Evolutionary conservation across 1,139 yeast species (phyloP).

Genomic region (Candida pseudoviswanathii): DNA sequence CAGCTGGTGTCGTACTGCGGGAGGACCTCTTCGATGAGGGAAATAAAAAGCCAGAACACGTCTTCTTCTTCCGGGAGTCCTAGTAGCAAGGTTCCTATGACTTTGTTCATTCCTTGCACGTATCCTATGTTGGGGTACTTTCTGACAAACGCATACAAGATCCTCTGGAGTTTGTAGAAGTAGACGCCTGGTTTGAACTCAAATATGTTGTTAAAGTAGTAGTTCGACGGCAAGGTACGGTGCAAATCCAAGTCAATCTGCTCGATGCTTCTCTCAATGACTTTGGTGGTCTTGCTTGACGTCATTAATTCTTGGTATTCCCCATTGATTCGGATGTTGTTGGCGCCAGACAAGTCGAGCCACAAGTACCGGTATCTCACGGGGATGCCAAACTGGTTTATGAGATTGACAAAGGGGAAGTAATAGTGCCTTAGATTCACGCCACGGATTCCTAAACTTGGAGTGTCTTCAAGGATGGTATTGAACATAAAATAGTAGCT

Average conservation of each 20-base stretch:
- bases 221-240: constrained; percentile 59
- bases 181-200: constrained; percentile 57
- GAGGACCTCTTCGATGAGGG: constrained; percentile 53
- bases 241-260: constrained; percentile 59
- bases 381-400: constrained; percentile 50
- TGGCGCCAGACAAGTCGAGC: constrained; percentile 59
- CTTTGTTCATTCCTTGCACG: constrained; percentile 66
- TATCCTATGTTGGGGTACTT: constrained; percentile 55
- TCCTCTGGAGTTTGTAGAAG: constrained; percentile 47
- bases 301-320: constrained; percentile 40
- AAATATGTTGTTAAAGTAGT: constrained; percentile 44
- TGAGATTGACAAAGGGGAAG: constrained; percentile 34
- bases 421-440: constrained; percentile 6
- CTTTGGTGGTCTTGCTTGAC: constrained; percentile 8
- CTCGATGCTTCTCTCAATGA: constrained; percentile 34
- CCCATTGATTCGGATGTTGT: constrained; percentile 48
- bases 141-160: constrained; percentile 55
- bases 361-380: constrained; percentile 51
- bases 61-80: constrained; percentile 46
- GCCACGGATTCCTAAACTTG: constrained; percentile 13
- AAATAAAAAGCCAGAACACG: constrained; percentile 58
- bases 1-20: constrained; percentile 35
- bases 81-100: constrained; percentile 54
- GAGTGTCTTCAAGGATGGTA: constrained; percentile 13
- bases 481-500: constrained; percentile 21